These are phyloP conservation scores for Kurtzmaniella cleridarum DNA, from an alignment of 805 yeast genomes.

Conservation along the genomic window DNA sequence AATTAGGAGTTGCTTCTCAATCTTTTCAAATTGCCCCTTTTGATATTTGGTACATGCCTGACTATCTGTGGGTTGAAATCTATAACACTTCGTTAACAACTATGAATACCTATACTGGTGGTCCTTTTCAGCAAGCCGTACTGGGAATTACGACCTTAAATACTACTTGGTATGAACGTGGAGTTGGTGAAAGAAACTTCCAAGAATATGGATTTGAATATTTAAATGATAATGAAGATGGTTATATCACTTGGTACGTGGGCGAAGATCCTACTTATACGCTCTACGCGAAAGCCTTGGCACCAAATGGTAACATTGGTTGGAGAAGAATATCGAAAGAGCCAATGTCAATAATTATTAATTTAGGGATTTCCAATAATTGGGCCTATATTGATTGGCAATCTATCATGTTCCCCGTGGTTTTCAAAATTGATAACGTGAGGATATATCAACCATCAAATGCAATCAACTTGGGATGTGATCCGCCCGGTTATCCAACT, in stretches of 20 bases:
- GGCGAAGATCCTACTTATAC: conserved; percentile 22
- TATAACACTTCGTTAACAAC: conserved; percentile 22
- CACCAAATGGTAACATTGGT: conserved; percentile 36
- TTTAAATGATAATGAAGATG: conserved; percentile 15
- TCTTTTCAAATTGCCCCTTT: conserved; percentile 41
- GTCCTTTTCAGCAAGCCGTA: conserved; percentile 35
- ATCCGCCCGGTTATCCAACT: conserved; percentile 34
- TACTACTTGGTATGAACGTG: conserved; percentile 29
- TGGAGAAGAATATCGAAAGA: conserved; percentile 31
- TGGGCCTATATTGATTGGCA: conserved; percentile 39
- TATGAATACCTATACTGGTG: conserved; percentile 35
- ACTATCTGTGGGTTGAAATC: conserved; percentile 28
- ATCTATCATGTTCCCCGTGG: conserved; percentile 29
- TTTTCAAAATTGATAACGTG: conserved; percentile 33
- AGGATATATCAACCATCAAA: conserved; percentile 36
- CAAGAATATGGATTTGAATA: conserved; percentile 34
- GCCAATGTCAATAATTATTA: conserved; percentile 35
- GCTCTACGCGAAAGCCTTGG: conserved; percentile 28
- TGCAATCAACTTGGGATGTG: conserved; percentile 26
- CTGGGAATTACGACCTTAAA: conserved; percentile 31
- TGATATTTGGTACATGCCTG: conserved; percentile 40
- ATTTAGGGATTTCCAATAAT: conserved; percentile 33
- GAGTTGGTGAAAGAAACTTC: conserved; percentile 14
- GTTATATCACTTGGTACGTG: conserved; percentile 30
- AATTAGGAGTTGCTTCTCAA: conserved; percentile 62